Base-by-base conservation (phyloP, 331 rosid genomes). In the Erythrophleum ivorense region DNA sequence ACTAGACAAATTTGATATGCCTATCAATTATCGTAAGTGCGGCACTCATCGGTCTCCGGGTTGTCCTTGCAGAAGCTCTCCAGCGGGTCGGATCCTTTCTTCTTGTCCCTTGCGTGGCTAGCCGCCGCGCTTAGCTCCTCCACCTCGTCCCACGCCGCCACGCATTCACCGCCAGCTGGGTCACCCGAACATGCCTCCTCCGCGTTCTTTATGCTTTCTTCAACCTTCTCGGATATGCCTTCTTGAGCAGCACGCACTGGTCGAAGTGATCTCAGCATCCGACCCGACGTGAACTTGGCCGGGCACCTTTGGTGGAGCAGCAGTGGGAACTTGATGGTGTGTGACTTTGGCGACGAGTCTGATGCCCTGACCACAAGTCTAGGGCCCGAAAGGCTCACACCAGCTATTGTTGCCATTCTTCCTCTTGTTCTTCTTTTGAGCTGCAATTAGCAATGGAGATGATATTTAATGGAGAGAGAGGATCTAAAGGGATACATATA, bases 41-140 rank as follows among this genome's bases (percentile, higher is more conserved):
- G 97, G 91, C 99, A 96, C 90, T 96, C 98, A 2, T 80, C 88
- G n/a, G 91, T 85, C 63, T 93, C 99, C 5, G 97, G 97, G 82
- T 96, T 93, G 75, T 96, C 99, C 87, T 90, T 85, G 77, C 99
- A 96, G 84, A 55, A 96, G 3, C 45, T 73, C 89, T 96, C 99
- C 12, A 96, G 81, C 0, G 98, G 97, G 84, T 96, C 98, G 10
- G 93, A 77, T 0, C 65, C 84, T 79, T 90, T 93, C 82, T 81
- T 24, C 88, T 34, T 85, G 86, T 86, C 98, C 46, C 95, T 88
- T 5, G 94, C 94, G 62, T 96, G 98, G 86, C 98, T 93, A 2
- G 97, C 99, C 19, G 99, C 99, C 4, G 99, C 99, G 79, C 99
- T 96, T 45, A 94, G 94, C 86, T 96, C 99, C 94, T 96, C 99